phyloP scores from a whole-genome alignment of 768 basidiomycete species.

The Kwoniella heveanensis region DNA sequence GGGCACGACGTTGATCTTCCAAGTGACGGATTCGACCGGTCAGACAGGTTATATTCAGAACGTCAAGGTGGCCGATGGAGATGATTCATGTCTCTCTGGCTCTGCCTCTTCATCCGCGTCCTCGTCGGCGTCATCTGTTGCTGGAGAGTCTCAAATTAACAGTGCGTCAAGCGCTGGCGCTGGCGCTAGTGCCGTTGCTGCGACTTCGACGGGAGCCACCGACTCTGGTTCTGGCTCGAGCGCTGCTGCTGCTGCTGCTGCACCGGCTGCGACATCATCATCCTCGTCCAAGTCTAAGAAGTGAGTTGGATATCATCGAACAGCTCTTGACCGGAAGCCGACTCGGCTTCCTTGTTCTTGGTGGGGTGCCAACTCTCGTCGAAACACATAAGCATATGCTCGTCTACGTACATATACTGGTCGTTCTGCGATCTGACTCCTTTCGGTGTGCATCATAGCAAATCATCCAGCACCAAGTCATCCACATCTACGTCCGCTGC shows the following conservation, averaged over 20 bases:
- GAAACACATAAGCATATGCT: too few species aligned
- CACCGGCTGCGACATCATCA: slow-evolving; percentile 1
- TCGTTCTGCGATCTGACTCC: too few species aligned
- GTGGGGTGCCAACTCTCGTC: too few species aligned
- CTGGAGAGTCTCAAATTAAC: neutral
- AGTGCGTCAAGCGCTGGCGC: neutral
- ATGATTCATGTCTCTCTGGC: slow-evolving; percentile 38
- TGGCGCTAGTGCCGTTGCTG: neutral
- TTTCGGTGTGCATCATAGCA: neutral
- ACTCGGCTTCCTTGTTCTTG: too few species aligned
- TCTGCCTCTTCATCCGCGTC: slow-evolving; percentile 11
- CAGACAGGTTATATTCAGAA: slow-evolving; percentile 51
- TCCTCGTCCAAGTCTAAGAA: slow-evolving; percentile 1
- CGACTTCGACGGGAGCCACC: neutral
- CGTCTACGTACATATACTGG: too few species aligned
- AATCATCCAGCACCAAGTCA: neutral
- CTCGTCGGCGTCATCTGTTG: neutral
- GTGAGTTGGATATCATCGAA: neutral
- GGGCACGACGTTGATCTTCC: slow-evolving; percentile 45
- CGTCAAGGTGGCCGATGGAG: slow-evolving; percentile 32
- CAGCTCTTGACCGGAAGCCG: too few species aligned
- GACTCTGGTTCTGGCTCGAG: neutral
- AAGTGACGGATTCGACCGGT: slow-evolving; percentile 45
- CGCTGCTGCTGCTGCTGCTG: neutral
- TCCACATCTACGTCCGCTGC: neutral